A percentile compares a stretch with the other conserved stretches of the same genome.
Evolutionary conservation across 257 asterid genomes (phyloP).

Genomic region (Solanum gandarillasii): DNA sequence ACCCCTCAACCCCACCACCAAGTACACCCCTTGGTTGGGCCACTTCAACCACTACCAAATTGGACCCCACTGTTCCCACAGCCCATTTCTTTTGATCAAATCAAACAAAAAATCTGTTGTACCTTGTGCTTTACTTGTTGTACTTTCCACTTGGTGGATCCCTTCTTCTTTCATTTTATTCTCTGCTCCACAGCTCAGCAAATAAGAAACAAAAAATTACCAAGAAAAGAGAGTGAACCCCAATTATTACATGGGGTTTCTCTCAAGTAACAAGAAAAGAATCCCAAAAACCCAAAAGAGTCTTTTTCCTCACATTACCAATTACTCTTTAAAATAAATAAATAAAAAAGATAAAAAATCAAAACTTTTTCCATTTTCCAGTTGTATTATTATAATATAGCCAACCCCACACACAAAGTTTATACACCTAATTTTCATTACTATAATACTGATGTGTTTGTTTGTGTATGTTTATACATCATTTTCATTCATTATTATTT

Average conservation of each 20-base stretch:
- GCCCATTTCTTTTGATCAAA: not conserved
- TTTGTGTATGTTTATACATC: conserved; percentile 41
- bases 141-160: conserved; percentile 38
- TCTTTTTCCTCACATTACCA: not conserved
- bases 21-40: conserved; percentile 1
- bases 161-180: conserved; percentile 18
- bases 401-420: not conserved
- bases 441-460: conserved; percentile 5
- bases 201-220: not conserved
- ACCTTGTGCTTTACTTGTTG: conserved; percentile 38
- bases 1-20: conserved; percentile 11
- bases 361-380: not conserved
- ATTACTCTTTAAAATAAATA: not conserved
- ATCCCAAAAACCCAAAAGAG: conserved; percentile 21
- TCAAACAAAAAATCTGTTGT: conserved; percentile 13
- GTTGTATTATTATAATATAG: not conserved
- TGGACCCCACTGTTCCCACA: conserved; percentile 18
- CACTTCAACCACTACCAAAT: conserved; percentile 8
- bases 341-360: not conserved
- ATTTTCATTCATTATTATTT: conserved; percentile 38
- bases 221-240: conserved; percentile 18
- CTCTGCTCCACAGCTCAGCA: conserved; percentile 29
- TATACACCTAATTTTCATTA: not conserved
- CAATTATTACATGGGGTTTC: conserved; percentile 18
- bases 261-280: conserved; percentile 41